phyloP scores from a whole-genome alignment of 1,284 basidiomycete species.

The Lentinus polychrous region DNA sequence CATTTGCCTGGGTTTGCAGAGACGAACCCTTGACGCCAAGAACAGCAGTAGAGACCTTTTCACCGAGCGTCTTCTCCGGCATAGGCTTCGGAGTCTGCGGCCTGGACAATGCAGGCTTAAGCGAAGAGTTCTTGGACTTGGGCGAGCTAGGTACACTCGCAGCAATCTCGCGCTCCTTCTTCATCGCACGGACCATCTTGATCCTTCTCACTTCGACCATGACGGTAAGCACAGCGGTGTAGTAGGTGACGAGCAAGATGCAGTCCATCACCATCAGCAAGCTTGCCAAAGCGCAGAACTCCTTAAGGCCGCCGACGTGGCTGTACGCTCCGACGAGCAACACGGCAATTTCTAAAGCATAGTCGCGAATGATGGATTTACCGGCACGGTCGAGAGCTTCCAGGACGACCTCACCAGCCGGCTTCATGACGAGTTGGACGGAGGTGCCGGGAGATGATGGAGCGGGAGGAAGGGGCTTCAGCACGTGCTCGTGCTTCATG shows the following conservation, averaged over 20 bases:
- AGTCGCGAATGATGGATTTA: slow-evolving; percentile 85
- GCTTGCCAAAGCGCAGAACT: slow-evolving; percentile 94
- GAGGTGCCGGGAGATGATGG: slow-evolving; percentile 23
- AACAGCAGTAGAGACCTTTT: slow-evolving; percentile 42
- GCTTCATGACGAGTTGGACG: slow-evolving; percentile 49
- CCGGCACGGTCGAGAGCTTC: slow-evolving; percentile 80
- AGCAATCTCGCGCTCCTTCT: slow-evolving; percentile 10
- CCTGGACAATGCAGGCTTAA: slow-evolving; percentile 4
- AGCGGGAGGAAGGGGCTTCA: slow-evolving; percentile 16
- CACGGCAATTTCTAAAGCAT: slow-evolving; percentile 87
- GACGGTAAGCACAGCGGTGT: slow-evolving; percentile 82
- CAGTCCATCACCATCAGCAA: slow-evolving; percentile 85
- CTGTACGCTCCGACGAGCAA: slow-evolving; percentile 84
- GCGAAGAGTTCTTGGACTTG: neutral
- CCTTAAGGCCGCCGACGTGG: slow-evolving; percentile 84
- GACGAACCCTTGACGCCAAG: slow-evolving; percentile 66
- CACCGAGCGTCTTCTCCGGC: slow-evolving; percentile 26
- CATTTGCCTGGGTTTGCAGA: slow-evolving; percentile 17
- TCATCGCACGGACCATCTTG: slow-evolving; percentile 26
- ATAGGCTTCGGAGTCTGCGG: slow-evolving; percentile 6
- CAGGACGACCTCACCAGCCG: slow-evolving; percentile 79
- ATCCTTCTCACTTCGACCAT: slow-evolving; percentile 81
- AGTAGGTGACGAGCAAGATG: slow-evolving; percentile 85
- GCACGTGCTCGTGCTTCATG: slow-evolving; percentile 79
- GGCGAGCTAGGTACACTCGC: slow-evolving; percentile 17